These are phyloP conservation scores for Tetrapyrgos nigripes DNA, from an alignment of 1,284 basidiomycete genomes.

Conservation along the genomic window DNA sequence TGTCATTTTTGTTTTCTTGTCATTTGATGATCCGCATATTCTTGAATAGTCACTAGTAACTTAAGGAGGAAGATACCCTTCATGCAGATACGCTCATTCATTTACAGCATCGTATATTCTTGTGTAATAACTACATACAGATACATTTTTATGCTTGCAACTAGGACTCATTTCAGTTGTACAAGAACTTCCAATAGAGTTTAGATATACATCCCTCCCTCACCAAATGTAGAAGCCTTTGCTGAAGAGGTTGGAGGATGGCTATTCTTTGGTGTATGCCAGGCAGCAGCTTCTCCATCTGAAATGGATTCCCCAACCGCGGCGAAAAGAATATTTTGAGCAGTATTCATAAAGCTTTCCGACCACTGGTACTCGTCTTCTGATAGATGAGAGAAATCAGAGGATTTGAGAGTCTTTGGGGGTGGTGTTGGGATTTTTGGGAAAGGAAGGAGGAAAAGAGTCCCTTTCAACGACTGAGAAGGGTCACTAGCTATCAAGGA, in stretches of 20 bases:
- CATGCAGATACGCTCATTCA: not conserved
- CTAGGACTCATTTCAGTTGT: not conserved
- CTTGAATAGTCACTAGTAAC: no score
- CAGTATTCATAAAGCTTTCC: conserved; percentile 37
- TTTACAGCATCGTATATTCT: not conserved
- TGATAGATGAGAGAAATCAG: conserved; percentile 35
- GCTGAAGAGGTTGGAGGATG: not conserved
- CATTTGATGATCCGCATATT: not conserved
- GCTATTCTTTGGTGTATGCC: conserved; percentile 14
- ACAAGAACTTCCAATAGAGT: not conserved
- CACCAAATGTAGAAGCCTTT: conserved; percentile 37
- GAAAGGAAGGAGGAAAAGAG: conserved; percentile 58
- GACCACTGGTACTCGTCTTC: conserved; percentile 44
- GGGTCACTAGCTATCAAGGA: conserved; percentile 33
- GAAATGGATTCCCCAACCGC: conserved; percentile 33
- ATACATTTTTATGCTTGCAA: not conserved
- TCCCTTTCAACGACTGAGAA: conserved; percentile 21
- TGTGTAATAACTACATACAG: not conserved
- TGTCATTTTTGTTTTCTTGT: not conserved
- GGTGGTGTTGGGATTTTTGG: conserved; percentile 47
- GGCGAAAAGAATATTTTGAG: conserved; percentile 42
- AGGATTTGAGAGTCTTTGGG: conserved; percentile 42
- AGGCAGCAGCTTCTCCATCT: not conserved
- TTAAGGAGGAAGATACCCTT: not conserved
- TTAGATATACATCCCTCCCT: conserved; percentile 67